phyloP scores from a whole-genome alignment of 2,329 filamentous ascomycete genomes.

The Pyrenophora seminiperda region DNA sequence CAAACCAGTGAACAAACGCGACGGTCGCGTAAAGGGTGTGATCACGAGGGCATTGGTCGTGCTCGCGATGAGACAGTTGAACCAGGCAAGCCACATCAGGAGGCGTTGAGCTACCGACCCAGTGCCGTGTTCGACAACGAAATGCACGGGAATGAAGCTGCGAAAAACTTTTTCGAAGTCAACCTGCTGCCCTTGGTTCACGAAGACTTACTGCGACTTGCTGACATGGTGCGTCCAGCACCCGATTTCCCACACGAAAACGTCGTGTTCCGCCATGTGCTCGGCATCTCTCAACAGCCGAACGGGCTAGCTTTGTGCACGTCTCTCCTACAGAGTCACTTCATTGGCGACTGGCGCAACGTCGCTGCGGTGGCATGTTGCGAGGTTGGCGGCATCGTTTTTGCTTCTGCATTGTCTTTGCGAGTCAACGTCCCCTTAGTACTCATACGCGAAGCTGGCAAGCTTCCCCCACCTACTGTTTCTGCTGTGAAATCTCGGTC shows the following conservation, averaged over 20 bases:
- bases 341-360: constrained; percentile 54
- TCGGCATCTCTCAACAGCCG: constrained; percentile 59
- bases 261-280: constrained; percentile 64
- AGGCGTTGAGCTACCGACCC: constrained; percentile 41
- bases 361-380: constrained; percentile 58
- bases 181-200: constrained; percentile 56
- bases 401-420: constrained; percentile 57
- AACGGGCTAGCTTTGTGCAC: constrained; percentile 59
- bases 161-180: constrained; percentile 50
- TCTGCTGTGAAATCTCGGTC: constrained; percentile 57
- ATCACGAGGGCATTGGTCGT: not conserved
- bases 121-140: constrained; percentile 60
- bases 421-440: constrained; percentile 52
- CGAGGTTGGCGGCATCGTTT: constrained; percentile 64
- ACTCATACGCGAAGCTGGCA: constrained; percentile 61
- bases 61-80: not conserved
- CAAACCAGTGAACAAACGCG: constrained; percentile 41
- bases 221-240: constrained; percentile 57
- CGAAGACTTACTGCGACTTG: constrained; percentile 54
- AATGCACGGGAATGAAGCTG: constrained; percentile 46
- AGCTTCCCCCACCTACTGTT: constrained; percentile 63
- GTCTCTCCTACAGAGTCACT: constrained; percentile 56
- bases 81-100: not conserved
- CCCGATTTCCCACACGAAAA: constrained; percentile 58
- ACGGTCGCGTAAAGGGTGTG: not conserved